Conservation (phyloP, 2,329 filamentous ascomycete species). For the Torrubiellomyces zombiae region DNA sequence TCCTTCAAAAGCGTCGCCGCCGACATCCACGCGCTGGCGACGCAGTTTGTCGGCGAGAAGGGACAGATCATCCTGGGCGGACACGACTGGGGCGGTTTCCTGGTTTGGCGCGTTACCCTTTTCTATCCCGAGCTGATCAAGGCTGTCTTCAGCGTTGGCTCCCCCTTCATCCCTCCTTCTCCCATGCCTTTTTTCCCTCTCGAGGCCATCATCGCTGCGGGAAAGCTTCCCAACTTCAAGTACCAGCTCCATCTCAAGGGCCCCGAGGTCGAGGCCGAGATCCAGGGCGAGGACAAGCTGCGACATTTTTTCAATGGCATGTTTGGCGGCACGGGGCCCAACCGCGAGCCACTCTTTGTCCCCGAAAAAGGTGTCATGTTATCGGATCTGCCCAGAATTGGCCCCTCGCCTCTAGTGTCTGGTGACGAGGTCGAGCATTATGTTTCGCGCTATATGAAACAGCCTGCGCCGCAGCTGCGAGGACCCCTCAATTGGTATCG, state of each 20-base stretch:
- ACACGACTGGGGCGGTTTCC: conserved; percentile 79
- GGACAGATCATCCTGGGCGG: conserved; percentile 62
- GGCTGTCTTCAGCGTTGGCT: conserved; percentile 66
- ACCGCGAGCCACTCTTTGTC: conserved; percentile 40
- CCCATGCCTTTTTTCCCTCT: conserved; percentile 34
- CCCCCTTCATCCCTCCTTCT: conserved; percentile 49
- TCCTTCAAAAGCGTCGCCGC: conserved; percentile 54
- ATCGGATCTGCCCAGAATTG: conserved; percentile 42
- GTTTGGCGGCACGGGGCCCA: conserved; percentile 47
- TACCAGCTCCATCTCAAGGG: conserved; percentile 75
- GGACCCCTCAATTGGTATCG: conserved; percentile 87
- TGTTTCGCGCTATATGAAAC: conserved; percentile 48
- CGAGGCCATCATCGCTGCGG: conserved; percentile 38
- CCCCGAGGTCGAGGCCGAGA: conserved; percentile 42
- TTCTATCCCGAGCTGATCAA: conserved; percentile 58
- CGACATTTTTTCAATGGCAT: conserved; percentile 53
- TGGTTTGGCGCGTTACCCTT: conserved; percentile 59
- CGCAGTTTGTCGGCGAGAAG: conserved; percentile 29
- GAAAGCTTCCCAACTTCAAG: conserved; percentile 47
- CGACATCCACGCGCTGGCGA: conserved; percentile 59
- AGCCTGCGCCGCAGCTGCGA: conserved; percentile 41
- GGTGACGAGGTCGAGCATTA: conserved; percentile 66
- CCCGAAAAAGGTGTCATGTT: conserved; percentile 45
- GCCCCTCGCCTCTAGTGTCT: conserved; percentile 40
- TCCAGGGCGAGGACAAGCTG: conserved; percentile 44